Conservation (phyloP, 108 stramenopile genomes). For the Seminavis robusta region DNA sequence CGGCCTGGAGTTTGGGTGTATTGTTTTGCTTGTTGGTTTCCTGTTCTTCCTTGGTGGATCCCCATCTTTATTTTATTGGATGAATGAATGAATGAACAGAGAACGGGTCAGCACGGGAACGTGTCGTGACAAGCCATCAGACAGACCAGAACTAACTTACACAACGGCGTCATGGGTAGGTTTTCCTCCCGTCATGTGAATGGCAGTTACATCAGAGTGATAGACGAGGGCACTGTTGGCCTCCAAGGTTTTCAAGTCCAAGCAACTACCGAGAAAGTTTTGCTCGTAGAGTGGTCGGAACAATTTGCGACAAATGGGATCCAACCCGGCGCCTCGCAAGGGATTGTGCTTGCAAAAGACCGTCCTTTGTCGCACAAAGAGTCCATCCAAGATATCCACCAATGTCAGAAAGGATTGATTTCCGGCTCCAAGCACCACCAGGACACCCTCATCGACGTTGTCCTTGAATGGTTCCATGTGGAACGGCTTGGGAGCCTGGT, state of each 20-base stretch:
- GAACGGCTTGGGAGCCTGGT: too few species aligned
- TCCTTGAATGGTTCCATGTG: too few species aligned
- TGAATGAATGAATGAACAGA: too few species aligned
- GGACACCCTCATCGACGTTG: constrained; percentile 11
- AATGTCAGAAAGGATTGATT: constrained; percentile 21
- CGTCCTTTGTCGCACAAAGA: constrained; percentile 8
- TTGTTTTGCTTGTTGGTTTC: constrained; percentile 7
- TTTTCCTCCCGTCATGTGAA: constrained; percentile 36
- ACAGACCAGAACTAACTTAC: too few species aligned
- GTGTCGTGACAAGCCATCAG: too few species aligned
- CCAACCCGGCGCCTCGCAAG: constrained; percentile 13
- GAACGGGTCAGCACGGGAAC: too few species aligned
- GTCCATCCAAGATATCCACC: constrained; percentile 20
- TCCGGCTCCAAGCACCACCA: constrained; percentile 33
- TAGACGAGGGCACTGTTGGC: constrained; percentile 18
- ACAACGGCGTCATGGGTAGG: constrained; percentile 24
- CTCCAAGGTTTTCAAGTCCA: not conserved
- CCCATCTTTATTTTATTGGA: too few species aligned
- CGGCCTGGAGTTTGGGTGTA: constrained; percentile 9
- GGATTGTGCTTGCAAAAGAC: constrained; percentile 34
- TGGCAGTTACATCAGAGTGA: constrained; percentile 13
- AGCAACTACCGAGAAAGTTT: not conserved
- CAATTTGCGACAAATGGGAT: constrained; percentile 1
- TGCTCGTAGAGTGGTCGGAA: constrained; percentile 13
- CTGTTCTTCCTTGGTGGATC: constrained; percentile 15